Percentiles rank a stretch among this genome's conserved stretches.
phyloP scores from a whole-genome alignment of 352 stramenopile genomes.

The Phytophthora fragariaefolia region DNA sequence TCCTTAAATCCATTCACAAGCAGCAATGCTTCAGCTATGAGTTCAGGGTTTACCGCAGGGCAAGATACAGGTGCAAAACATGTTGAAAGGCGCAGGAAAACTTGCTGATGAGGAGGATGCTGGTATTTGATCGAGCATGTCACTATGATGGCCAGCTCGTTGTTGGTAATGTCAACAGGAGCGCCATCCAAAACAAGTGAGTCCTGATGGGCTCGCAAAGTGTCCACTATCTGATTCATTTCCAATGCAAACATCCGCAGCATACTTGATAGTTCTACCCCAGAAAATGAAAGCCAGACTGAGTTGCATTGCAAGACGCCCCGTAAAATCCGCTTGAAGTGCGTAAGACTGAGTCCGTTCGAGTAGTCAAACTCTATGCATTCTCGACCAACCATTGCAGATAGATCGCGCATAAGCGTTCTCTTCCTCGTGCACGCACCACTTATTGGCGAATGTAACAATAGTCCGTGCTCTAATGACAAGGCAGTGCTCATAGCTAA shows the following conservation, averaged over 20 bases:
- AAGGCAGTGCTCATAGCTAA: conserved; percentile 63
- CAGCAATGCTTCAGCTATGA: conserved; percentile 51
- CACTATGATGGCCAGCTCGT: conserved; percentile 45
- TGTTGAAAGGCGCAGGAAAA: conserved; percentile 53
- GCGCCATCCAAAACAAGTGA: conserved; percentile 42
- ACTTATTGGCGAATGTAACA: conserved; percentile 44
- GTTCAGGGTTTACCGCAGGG: conserved; percentile 27
- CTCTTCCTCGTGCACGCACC: conserved; percentile 45
- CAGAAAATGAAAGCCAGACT: conserved; percentile 51
- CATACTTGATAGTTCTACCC: conserved; percentile 44
- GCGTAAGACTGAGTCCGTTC: conserved; percentile 35
- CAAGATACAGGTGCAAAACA: conserved; percentile 54
- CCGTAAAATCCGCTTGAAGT: conserved; percentile 50
- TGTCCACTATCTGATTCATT: conserved; percentile 58
- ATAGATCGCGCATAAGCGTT: conserved; percentile 53
- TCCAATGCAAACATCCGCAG: conserved; percentile 47
- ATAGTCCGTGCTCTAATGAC: conserved; percentile 54
- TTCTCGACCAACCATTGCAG: conserved; percentile 52
- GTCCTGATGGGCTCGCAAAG: conserved; percentile 44
- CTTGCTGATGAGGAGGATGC: conserved; percentile 40
- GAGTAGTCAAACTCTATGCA: conserved; percentile 49
- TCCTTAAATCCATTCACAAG: conserved; percentile 50
- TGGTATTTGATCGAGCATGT: conserved; percentile 42
- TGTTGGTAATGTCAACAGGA: conserved; percentile 45
- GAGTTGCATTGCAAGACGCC: conserved; percentile 50